Evolutionary conservation across 1,284 basidiomycete genomes (phyloP).

Genomic region (Irpex lacteus): DNA sequence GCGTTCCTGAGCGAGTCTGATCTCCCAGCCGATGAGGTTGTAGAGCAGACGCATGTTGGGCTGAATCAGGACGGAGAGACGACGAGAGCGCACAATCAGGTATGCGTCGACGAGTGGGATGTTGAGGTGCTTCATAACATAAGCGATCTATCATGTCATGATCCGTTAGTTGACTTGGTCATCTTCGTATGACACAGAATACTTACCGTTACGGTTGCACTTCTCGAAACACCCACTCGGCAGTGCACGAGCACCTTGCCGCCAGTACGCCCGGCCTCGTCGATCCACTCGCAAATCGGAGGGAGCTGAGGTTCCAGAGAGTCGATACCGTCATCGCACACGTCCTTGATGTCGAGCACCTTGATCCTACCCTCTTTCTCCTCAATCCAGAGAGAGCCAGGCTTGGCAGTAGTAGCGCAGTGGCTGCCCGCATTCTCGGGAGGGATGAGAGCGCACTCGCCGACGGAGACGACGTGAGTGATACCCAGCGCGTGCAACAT

Average conservation of each 20-base stretch:
- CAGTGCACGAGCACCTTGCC: conserved; percentile 96
- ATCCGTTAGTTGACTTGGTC: background rate
- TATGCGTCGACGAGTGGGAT: conserved; percentile 91
- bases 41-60: conserved; percentile 93
- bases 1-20: conserved; percentile 73
- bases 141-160: conserved; percentile 66
- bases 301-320: conserved; percentile 86
- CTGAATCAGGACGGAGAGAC: conserved; percentile 87
- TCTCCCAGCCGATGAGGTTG: conserved; percentile 93
- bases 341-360: conserved; percentile 85
- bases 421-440: conserved; percentile 30
- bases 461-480: conserved; percentile 96
- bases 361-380: conserved; percentile 85
- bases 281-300: conserved; percentile 92
- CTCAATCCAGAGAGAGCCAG: conserved; percentile 82
- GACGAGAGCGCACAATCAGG: conserved; percentile 81
- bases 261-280: conserved; percentile 75
- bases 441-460: conserved; percentile 86
- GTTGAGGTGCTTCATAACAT: conserved; percentile 93
- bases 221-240: conserved; percentile 91
- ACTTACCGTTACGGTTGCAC: conserved; percentile 86
- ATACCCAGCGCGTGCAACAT: conserved; percentile 97
- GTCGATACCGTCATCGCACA: conserved; percentile 96
- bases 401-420: conserved; percentile 9
- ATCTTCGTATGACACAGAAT: conserved; percentile 9